Evolutionary conservation across 352 stramenopile species (phyloP), one percentile per base, ranked within the genome.

Genomic region (Phytophthora pistaciae): DNA sequence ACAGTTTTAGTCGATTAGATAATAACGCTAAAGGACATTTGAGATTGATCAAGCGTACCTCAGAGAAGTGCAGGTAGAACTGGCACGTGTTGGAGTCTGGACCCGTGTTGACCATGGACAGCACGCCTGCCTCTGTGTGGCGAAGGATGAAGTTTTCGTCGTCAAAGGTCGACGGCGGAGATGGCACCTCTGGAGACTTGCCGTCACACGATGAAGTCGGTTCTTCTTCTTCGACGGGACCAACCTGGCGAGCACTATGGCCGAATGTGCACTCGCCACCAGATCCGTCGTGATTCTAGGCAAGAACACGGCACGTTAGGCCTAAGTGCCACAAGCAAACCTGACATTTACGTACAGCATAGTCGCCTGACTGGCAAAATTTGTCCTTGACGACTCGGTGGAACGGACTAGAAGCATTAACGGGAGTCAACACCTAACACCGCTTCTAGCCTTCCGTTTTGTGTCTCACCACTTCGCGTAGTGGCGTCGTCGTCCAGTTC

Each of bases 91-190:
- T 99, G 0, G 95, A 98, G 84, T 99, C 81, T 1, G 87, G 90
- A 2, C 97, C 97, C 11, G 88, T 83, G 76, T 99, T 99, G 18
- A 90, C 96, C 95, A 99, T 99, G 42, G 89, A 97, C 14, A 99
- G 74, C 16, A 97, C 88, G 20, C 96, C 96, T 0, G 88, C 70
- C 4, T 88, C 82, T 29, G 80, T 85, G 82, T 99, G 97, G 27
- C 69, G 72, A 9, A 99, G 81, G 57, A 92, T 83, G 69, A 99
- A 99, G 74, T 98, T 98, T 75, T 99, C 92, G 78, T 99, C 97
- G 3, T 78, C 69, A 80, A 99, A 99, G 5, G 59, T 66, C 36
- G 60, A 70, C 20, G 64, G 52, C 40, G 20, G 20, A 38, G 29
- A 7, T 20, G 66, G 78, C 16, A 56, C 52, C 21, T 62, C 86